Base-by-base conservation (phyloP, 1,284 basidiomycete genomes). In the Xanthoconium separans region DNA sequence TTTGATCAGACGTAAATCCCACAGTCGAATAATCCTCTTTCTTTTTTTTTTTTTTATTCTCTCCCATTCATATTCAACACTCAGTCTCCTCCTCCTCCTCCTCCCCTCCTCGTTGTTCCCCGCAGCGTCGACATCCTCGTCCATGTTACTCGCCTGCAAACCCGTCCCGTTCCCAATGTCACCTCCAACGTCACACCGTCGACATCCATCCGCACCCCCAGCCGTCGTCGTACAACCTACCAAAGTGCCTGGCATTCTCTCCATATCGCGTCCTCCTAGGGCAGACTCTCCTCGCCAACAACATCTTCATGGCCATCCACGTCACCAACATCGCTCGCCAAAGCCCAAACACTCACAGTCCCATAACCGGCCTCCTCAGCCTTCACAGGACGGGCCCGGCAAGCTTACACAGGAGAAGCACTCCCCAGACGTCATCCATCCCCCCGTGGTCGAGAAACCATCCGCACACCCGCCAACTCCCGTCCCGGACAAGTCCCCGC, bases 181-280 rank as follows among this genome's bases (percentile, higher is more conserved):
- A n/a, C 71, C 52, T 15, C 61, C 70, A 43, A 55, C 74, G 50
- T 62, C 73, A 11, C 83, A 84, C 62, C 77, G 83, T 56, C 77
- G 87, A 55, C 80, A 82, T 64, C 82, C 87, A 22, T 88, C 87
- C 0, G 87, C 87, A 0, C 84, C 85, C 6, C 77, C 81, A 5
- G 77, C 81, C 39, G 80, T 87, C 61, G 72, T 80, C 57, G 83
- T 89, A 15, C 83, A 86, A 64, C 80, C 87, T 2, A 88, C 87
- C 15, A 79, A 78, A 54, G 86, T 81, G 0, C 87, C 87, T 1
- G 87, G 87, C 63, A 75, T 89, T 16, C 78, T 89, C 51, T 80
- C 83, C 49, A 76, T 89, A 53, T 82, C 85, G 53, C 86, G 84
- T 75, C 83, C 84, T 18, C 58, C 70, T 18, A 72, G 75, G 42